Evolutionary conservation across 805 yeast species (phyloP).

Genomic region (Spencermartinsiella europaea): DNA sequence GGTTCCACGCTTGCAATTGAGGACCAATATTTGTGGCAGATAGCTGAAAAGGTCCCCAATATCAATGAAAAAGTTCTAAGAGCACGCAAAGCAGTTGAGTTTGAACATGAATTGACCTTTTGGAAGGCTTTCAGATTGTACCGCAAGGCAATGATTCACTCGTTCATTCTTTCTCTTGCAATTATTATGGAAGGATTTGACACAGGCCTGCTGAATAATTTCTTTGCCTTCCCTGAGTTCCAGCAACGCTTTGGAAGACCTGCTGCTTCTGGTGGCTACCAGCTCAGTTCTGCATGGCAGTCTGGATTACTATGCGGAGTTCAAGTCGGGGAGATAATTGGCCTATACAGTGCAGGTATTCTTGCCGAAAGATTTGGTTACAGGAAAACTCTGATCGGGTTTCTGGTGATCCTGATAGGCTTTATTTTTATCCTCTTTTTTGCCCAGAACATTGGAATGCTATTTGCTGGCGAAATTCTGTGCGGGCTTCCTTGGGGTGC

Average conservation of each 20-base stretch:
- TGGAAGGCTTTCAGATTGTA: slow-evolving; percentile 35
- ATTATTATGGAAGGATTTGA: slow-evolving; percentile 49
- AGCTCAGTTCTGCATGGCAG: slow-evolving; percentile 32
- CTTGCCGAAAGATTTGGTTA: slow-evolving; percentile 43
- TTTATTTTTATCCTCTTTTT: slow-evolving; percentile 31
- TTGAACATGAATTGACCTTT: slow-evolving; percentile 13
- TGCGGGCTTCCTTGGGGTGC: slow-evolving; percentile 46
- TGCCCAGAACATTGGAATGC: slow-evolving; percentile 34
- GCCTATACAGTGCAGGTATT: slow-evolving; percentile 42
- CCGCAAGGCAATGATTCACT: slow-evolving; percentile 39
- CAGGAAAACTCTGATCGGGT: slow-evolving; percentile 44
- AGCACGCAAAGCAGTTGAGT: slow-evolving; percentile 12
- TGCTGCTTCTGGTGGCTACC: slow-evolving; percentile 15
- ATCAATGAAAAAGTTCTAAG: too few species aligned
- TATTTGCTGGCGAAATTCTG: slow-evolving; percentile 35
- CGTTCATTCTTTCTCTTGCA: slow-evolving; percentile 39
- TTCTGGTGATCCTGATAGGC: slow-evolving; percentile 31
- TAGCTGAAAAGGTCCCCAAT: too few species aligned
- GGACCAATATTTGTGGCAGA: too few species aligned
- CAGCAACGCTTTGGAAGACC: slow-evolving; percentile 20
- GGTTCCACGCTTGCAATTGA: too few species aligned
- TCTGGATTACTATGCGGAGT: slow-evolving; percentile 18
- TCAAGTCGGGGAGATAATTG: slow-evolving; percentile 39
- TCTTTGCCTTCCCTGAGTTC: slow-evolving; percentile 33
- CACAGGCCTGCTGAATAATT: slow-evolving; percentile 34